These are phyloP conservation scores for Paulownia fortunei DNA, from an alignment of 257 asterid species.

Conservation along the genomic window DNA sequence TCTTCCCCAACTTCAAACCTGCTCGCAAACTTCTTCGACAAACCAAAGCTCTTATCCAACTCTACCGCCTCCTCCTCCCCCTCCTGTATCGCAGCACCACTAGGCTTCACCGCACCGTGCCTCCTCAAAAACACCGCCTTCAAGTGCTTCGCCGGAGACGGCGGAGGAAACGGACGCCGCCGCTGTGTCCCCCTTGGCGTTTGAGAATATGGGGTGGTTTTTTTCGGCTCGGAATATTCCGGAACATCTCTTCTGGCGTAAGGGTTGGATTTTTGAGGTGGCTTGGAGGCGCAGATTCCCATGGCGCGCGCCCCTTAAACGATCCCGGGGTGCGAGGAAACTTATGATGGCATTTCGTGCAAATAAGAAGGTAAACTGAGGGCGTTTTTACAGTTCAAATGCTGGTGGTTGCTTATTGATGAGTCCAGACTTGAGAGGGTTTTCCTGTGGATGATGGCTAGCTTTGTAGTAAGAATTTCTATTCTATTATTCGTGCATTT, in stretches of 20 bases:
- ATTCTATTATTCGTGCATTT: neutral
- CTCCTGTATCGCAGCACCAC: constrained; percentile 31
- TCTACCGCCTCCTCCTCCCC: constrained; percentile 32
- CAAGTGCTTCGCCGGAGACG: constrained; percentile 67
- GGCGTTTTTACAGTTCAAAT: neutral
- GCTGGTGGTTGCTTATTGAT: constrained; percentile 9
- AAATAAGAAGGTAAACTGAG: neutral
- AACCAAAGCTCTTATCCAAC: constrained; percentile 71
- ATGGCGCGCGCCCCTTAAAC: constrained; percentile 25
- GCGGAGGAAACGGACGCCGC: constrained; percentile 57
- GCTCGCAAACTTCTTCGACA: constrained; percentile 54
- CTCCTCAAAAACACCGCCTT: constrained; percentile 45
- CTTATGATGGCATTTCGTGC: neutral
- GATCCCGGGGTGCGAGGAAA: neutral
- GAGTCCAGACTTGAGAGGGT: neutral
- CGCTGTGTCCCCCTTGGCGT: constrained; percentile 38
- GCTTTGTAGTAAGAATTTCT: constrained; percentile 12
- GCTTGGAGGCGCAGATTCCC: constrained; percentile 70
- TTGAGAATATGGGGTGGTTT: constrained; percentile 19
- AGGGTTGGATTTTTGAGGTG: constrained; percentile 59
- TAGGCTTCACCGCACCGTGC: constrained; percentile 37
- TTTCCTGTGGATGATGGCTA: neutral
- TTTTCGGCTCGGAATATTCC: constrained; percentile 29
- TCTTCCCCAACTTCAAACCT: constrained; percentile 65
- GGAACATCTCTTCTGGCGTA: constrained; percentile 37